A percentile compares a stretch with the other conserved stretches of the same genome.
phyloP scores from a whole-genome alignment of 2,329 filamentous ascomycete species.

The Shiraia sp. region DNA sequence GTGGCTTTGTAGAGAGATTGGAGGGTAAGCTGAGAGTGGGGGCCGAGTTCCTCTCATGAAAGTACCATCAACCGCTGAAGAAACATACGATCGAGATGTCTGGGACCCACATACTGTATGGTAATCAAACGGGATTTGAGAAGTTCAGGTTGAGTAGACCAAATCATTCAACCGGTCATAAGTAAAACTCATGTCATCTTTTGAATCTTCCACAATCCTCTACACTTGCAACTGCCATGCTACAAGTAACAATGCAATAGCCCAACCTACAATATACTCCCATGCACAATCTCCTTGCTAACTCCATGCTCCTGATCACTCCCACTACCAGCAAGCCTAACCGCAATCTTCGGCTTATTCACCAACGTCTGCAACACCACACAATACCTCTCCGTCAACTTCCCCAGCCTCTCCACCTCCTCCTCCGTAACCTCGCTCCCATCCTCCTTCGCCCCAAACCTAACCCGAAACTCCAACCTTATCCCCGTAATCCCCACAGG shows the following conservation, averaged over 20 bases:
- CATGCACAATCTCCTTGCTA: constrained; percentile 20
- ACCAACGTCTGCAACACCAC: constrained; percentile 45
- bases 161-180: too few species aligned
- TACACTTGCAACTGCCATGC: too few species aligned
- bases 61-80: too few species aligned
- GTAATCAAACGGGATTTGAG: too few species aligned
- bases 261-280: constrained; percentile 5
- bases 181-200: too few species aligned
- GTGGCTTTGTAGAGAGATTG: too few species aligned
- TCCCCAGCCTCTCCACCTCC: constrained; percentile 51
- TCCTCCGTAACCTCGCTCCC: constrained; percentile 46
- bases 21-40: too few species aligned
- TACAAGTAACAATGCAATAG: background rate
- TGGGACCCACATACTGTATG: too few species aligned
- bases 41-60: too few species aligned
- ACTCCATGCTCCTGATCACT: constrained; percentile 23
- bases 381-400: constrained; percentile 56
- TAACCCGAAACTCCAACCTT: constrained; percentile 49
- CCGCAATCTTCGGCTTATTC: constrained; percentile 35
- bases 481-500: constrained; percentile 55
- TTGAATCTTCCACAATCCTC: too few species aligned
- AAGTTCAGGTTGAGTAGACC: too few species aligned
- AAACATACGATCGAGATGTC: too few species aligned
- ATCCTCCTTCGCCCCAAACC: constrained; percentile 39
- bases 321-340: constrained; percentile 27